Evolutionary conservation across 352 stramenopile species (phyloP).

Genomic region (Pythium folliculosum): DNA sequence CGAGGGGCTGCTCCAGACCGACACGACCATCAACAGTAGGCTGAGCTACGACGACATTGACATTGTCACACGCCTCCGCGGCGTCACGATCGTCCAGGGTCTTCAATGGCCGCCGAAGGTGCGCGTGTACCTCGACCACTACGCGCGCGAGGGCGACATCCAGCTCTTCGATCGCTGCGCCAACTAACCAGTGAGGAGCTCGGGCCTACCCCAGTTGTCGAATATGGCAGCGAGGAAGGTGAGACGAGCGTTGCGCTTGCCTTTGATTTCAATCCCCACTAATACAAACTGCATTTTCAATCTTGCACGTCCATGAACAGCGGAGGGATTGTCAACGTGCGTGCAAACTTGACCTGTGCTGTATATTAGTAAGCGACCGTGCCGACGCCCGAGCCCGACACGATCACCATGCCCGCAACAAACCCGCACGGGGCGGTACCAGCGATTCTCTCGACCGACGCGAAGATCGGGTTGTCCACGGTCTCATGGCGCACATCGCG

Average conservation of each 20-base stretch:
- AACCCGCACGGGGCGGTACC: neutral
- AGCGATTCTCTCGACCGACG: neutral
- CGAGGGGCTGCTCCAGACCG: slow-evolving; percentile 38
- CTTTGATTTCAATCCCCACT: too few species aligned
- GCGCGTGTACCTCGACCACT: slow-evolving; percentile 48
- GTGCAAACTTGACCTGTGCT: too few species aligned
- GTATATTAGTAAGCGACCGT: neutral
- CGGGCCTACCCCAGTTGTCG: too few species aligned
- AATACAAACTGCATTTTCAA: too few species aligned
- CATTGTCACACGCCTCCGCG: slow-evolving; percentile 46
- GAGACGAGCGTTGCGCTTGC: too few species aligned
- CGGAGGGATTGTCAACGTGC: too few species aligned
- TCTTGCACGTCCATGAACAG: too few species aligned
- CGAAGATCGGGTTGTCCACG: neutral
- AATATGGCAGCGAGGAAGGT: too few species aligned
- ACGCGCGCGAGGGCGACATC: slow-evolving; percentile 43
- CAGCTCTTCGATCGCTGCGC: slow-evolving; percentile 36
- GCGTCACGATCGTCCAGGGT: slow-evolving; percentile 52
- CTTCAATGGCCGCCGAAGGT: slow-evolving; percentile 51
- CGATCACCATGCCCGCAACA: neutral
- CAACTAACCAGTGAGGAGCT: too few species aligned
- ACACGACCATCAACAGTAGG: slow-evolving; percentile 37
- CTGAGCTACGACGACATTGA: slow-evolving; percentile 61
- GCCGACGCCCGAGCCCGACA: neutral
- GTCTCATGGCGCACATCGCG: slow-evolving; percentile 4